These are phyloP conservation scores for Vitis hybrid DNA, from an alignment of 177 flowering plant species.

Conservation along the genomic window DNA sequence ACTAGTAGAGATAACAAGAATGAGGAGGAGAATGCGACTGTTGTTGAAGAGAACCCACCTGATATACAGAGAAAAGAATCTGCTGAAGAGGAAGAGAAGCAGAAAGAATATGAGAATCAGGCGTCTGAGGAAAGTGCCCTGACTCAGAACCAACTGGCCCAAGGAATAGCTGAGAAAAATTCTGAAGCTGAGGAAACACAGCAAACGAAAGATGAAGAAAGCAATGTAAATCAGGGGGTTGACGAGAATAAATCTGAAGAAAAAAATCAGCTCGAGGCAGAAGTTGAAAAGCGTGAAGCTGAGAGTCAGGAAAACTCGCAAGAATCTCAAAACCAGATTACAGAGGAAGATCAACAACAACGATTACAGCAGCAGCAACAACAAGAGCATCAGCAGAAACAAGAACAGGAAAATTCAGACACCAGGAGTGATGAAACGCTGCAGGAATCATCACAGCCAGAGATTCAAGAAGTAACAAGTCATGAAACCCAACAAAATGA, in stretches of 20 bases:
- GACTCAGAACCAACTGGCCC: constrained; percentile 32
- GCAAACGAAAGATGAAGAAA: constrained; percentile 7
- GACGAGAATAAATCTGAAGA: neutral
- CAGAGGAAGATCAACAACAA: constrained; percentile 16
- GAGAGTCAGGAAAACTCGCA: constrained; percentile 6
- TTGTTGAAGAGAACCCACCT: constrained; percentile 16
- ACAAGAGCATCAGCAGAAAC: neutral
- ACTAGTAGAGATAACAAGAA: constrained; percentile 1
- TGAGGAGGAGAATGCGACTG: constrained; percentile 1
- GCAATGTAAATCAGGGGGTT: neutral
- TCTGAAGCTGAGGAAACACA: constrained; percentile 9
- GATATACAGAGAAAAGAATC: constrained; percentile 21
- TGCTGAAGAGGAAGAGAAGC: constrained; percentile 28
- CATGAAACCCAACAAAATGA: constrained; percentile 10
- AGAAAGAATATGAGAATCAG: constrained; percentile 28
- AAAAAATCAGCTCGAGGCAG: neutral
- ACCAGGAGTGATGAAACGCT: neutral
- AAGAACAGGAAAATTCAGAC: constrained; percentile 1
- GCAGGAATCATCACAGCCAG: constrained; percentile 6
- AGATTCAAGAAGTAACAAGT: constrained; percentile 5
- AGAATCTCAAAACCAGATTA: constrained; percentile 8
- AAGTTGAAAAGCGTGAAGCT: constrained; percentile 2
- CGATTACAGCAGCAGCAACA: constrained; percentile 5
- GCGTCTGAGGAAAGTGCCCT: constrained; percentile 38
- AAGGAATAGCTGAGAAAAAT: constrained; percentile 2